Percentiles rank a stretch among this genome's conserved stretches.
Conservation (phyloP, 345 rosid species). For the Mallotus nudiflorus region DNA sequence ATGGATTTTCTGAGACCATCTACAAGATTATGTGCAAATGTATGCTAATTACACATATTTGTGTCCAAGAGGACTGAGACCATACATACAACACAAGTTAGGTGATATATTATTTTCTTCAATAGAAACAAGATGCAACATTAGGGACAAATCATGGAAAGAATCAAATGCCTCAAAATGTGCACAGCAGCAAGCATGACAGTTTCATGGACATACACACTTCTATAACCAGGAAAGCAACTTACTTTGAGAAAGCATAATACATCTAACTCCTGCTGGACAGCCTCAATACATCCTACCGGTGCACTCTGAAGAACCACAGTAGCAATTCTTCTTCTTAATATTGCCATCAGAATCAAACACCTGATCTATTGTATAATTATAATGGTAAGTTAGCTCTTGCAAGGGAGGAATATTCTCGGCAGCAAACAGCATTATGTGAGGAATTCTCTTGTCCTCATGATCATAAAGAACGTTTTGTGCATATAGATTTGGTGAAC, state of each 20-base stretch:
- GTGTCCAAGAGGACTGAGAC: not conserved
- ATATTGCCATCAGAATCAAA: slow-evolving; percentile 63
- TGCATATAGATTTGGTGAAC: slow-evolving; percentile 91
- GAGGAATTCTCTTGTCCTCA: slow-evolving; percentile 71
- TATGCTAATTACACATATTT: not conserved
- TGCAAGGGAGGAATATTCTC: slow-evolving; percentile 90
- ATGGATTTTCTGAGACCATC: no score
- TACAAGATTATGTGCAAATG: not conserved
- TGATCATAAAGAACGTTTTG: slow-evolving; percentile 85
- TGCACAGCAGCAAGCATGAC: not conserved
- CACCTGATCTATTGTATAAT: slow-evolving; percentile 65
- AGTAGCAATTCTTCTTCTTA: slow-evolving; percentile 64
- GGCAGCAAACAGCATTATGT: slow-evolving; percentile 78
- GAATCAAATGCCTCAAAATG: not conserved
- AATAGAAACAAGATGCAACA: not conserved
- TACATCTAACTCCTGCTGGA: not conserved
- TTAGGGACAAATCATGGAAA: not conserved
- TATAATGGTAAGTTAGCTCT: slow-evolving; percentile 82
- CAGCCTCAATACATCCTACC: slow-evolving; percentile 71
- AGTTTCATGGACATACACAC: not conserved
- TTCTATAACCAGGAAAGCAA: slow-evolving; percentile 2
- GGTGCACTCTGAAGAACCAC: slow-evolving; percentile 74
- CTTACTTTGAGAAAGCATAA: slow-evolving; percentile 3
- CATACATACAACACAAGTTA: no score
- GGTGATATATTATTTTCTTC: no score